phyloP scores from a whole-genome alignment of 805 yeast species.

The Monosporozyma yasuniensis region DNA sequence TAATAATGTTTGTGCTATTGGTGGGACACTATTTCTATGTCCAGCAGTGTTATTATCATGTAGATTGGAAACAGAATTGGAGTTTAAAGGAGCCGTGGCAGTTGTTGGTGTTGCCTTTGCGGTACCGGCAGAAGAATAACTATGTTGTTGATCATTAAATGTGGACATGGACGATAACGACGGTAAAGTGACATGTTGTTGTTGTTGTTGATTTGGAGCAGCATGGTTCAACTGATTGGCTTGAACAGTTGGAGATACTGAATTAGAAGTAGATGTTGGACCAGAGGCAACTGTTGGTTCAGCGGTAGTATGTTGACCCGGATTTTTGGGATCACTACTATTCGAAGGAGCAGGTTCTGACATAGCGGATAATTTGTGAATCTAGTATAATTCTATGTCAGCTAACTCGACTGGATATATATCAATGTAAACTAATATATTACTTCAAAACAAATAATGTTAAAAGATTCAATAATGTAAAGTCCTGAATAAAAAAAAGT shows the following conservation, averaged over 20 bases:
- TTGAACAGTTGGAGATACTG: background rate
- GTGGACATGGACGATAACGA: conserved; percentile 3
- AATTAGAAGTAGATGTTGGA: background rate
- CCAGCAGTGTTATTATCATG: background rate
- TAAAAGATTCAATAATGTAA: background rate
- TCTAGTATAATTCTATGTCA: background rate
- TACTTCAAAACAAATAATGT: background rate
- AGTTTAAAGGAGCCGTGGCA: conserved; percentile 12
- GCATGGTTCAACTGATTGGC: background rate
- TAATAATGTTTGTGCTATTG: background rate
- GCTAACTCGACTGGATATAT: background rate
- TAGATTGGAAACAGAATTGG: conserved; percentile 10
- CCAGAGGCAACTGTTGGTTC: background rate
- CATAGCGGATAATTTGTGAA: background rate
- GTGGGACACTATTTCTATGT: conserved; percentile 3
- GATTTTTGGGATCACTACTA: background rate
- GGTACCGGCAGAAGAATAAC: conserved; percentile 24
- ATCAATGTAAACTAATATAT: no score
- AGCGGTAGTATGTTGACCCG: background rate
- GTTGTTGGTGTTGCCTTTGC: conserved; percentile 14
- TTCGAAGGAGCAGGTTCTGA: background rate
- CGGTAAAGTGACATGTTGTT: conserved; percentile 5
- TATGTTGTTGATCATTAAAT: conserved; percentile 21
- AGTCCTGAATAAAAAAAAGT: background rate
- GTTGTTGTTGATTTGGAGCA: background rate